These are phyloP conservation scores for Marchantia polymorpha DNA, from an alignment of 225 moss, liverwort and hornwort genomes.

Conservation along the genomic window DNA sequence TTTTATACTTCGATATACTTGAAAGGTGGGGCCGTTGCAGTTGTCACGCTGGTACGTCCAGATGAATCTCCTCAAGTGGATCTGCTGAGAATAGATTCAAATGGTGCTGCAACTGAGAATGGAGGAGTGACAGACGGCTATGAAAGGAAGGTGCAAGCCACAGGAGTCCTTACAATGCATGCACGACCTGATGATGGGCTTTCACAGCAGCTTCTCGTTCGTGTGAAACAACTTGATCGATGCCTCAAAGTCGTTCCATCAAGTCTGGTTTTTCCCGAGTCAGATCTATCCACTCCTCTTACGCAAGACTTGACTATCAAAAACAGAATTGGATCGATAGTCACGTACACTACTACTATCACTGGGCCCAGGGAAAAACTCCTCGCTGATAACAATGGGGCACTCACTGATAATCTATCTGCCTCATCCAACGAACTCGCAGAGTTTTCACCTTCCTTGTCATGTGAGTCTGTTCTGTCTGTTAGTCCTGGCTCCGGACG, in stretches of 20 bases:
- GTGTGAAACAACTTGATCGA: slow-evolving; percentile 57
- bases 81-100: slow-evolving; percentile 7
- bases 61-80: slow-evolving; percentile 37
- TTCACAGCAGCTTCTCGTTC: slow-evolving; percentile 55
- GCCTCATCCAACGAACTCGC: slow-evolving; percentile 26
- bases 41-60: slow-evolving; percentile 60
- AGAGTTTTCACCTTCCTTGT: slow-evolving; percentile 26
- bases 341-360: slow-evolving; percentile 49
- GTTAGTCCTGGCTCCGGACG: slow-evolving; percentile 58
- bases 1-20: slow-evolving; percentile 55
- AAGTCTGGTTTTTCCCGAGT: slow-evolving; percentile 63
- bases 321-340: slow-evolving; percentile 52
- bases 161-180: slow-evolving; percentile 70
- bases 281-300: slow-evolving; percentile 63
- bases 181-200: slow-evolving; percentile 58
- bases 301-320: slow-evolving; percentile 60
- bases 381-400: slow-evolving; percentile 15
- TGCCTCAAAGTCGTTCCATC: slow-evolving; percentile 60
- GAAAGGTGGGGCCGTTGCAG: slow-evolving; percentile 55
- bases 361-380: slow-evolving; percentile 27
- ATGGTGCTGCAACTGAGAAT: slow-evolving; percentile 12
- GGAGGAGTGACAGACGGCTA: slow-evolving; percentile 20
- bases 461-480: slow-evolving; percentile 54
- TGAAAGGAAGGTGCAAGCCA: slow-evolving; percentile 39
- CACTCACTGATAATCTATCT: slow-evolving; percentile 26